Percentiles rank a stretch among this genome's conserved stretches.
phyloP scores from a whole-genome alignment of 345 rosid genomes.

The Rhodamnia argentea region DNA sequence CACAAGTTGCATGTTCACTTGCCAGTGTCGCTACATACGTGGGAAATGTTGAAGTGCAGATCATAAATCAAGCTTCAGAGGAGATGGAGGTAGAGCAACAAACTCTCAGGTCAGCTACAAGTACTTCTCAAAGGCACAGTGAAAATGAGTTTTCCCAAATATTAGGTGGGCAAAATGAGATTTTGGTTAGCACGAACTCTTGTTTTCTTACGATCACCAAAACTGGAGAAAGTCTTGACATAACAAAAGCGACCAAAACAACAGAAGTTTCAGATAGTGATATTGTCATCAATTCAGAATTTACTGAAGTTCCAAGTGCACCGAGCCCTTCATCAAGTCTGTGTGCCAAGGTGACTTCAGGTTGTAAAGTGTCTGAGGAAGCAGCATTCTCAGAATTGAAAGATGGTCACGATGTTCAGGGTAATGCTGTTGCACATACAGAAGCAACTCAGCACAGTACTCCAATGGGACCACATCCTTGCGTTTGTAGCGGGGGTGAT shows the following conservation, averaged over 20 bases:
- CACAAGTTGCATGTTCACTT: constrained; percentile 9
- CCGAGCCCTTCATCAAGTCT: background rate
- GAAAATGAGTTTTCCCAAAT: background rate
- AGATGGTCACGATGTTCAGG: background rate
- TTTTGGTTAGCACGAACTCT: background rate
- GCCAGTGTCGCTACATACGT: constrained; percentile 8
- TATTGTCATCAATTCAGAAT: background rate
- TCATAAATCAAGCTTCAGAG: constrained; percentile 9
- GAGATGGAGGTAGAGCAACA: constrained; percentile 9
- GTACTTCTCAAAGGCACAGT: background rate
- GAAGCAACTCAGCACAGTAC: background rate
- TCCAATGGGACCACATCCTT: background rate
- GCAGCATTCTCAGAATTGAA: background rate
- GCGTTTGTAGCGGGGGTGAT: background rate
- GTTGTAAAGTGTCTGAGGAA: background rate
- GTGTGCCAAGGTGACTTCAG: background rate
- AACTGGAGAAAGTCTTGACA: background rate
- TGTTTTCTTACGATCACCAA: background rate
- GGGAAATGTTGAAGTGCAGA: constrained; percentile 7
- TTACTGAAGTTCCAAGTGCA: background rate
- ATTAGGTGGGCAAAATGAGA: background rate
- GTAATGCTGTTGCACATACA: background rate
- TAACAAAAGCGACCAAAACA: background rate
- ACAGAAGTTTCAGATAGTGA: background rate
- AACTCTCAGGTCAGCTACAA: constrained; percentile 2